Evolutionary conservation across 2,329 filamentous ascomycete genomes (phyloP).

Genomic region (Trichoderma atroviride): DNA sequence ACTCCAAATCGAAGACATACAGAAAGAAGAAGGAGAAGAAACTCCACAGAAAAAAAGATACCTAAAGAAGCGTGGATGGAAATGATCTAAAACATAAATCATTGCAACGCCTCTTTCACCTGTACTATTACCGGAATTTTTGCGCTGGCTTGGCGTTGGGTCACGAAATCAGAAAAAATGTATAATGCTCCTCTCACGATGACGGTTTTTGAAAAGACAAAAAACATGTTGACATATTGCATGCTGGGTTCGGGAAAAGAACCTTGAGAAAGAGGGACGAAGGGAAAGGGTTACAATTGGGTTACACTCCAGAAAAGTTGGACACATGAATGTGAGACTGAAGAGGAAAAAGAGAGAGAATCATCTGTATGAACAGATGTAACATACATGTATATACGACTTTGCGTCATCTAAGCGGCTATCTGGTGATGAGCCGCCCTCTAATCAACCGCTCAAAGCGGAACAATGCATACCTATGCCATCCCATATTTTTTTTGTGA

Average conservation of each 20-base stretch:
- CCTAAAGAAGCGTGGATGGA: constrained; percentile 6
- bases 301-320: constrained; percentile 21
- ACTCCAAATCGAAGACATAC: constrained; percentile 3
- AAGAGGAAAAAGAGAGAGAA: not conserved
- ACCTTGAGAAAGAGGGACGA: constrained; percentile 5
- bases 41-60: not conserved
- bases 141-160: constrained; percentile 40
- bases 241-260: constrained; percentile 31
- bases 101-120: constrained; percentile 35
- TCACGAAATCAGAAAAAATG: constrained; percentile 34
- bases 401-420: constrained; percentile 20
- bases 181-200: constrained; percentile 54
- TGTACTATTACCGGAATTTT: constrained; percentile 39
- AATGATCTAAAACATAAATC: not conserved
- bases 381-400: constrained; percentile 29
- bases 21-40: constrained; percentile 25
- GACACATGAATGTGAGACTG: constrained; percentile 26
- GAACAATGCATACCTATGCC: constrained; percentile 13
- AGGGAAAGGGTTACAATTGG: not conserved
- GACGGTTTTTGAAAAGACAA: constrained; percentile 31
- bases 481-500: not conserved
- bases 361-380: constrained; percentile 25
- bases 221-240: constrained; percentile 28
- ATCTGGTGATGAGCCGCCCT: constrained; percentile 20
- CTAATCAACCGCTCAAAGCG: constrained; percentile 25